Conservation (phyloP, 2,329 filamentous ascomycete genomes). For the Alternaria angustiovoidea region DNA sequence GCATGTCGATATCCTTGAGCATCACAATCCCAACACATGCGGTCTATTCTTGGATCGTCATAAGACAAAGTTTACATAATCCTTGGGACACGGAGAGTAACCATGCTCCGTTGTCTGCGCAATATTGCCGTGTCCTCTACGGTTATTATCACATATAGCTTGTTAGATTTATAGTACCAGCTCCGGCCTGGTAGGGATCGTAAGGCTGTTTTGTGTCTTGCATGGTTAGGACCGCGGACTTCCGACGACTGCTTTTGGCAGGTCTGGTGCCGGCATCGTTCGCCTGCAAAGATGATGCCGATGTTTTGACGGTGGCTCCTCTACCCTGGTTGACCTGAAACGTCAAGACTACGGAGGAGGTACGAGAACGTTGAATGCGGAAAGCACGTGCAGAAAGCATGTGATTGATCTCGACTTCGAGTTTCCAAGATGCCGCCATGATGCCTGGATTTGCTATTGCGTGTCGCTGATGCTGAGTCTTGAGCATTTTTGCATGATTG, state of each 20-base stretch:
- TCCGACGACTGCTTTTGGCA: neutral
- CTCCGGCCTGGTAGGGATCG: constrained; percentile 7
- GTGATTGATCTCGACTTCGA: neutral
- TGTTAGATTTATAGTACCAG: constrained; percentile 22
- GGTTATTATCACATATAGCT: constrained; percentile 39
- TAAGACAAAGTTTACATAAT: constrained; percentile 13
- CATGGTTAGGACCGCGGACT: neutral
- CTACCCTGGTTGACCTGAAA: neutral
- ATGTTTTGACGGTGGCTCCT: neutral
- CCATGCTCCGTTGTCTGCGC: constrained; percentile 12
- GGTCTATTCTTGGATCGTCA: constrained; percentile 35
- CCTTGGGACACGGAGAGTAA: constrained; percentile 7
- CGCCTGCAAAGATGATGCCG: neutral
- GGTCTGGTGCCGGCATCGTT: neutral
- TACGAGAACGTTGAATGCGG: neutral
- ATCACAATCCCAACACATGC: constrained; percentile 2
- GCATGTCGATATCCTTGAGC: constrained; percentile 1
- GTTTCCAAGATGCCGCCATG: neutral
- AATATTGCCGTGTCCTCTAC: constrained; percentile 25
- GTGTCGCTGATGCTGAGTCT: neutral
- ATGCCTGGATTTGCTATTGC: neutral
- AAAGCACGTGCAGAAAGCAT: neutral
- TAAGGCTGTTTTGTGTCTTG: constrained; percentile 2
- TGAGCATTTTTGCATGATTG: neutral
- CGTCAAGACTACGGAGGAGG: neutral